phyloP scores from a whole-genome alignment of 257 asterid species.

The Cruciata laevipes region DNA sequence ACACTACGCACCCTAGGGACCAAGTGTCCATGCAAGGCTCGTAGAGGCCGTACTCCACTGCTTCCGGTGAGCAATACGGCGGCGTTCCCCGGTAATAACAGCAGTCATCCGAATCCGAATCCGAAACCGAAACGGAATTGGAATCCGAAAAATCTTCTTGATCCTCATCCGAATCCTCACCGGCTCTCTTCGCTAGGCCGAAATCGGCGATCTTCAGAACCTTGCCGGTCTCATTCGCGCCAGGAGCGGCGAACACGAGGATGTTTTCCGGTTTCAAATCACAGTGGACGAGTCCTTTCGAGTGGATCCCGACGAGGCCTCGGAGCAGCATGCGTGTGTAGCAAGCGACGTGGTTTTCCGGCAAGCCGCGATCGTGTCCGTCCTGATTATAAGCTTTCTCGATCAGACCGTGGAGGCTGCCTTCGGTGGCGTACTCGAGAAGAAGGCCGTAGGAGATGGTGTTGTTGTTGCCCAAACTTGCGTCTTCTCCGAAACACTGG shows the following conservation, averaged over 20 bases:
- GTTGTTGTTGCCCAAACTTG: neutral
- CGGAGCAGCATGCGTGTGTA: conserved; percentile 1
- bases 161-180: neutral
- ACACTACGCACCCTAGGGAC: neutral
- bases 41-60: neutral
- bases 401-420: conserved; percentile 4
- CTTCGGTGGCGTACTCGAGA: conserved; percentile 10
- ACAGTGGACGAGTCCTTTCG: neutral
- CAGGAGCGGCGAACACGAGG: neutral
- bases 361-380: neutral
- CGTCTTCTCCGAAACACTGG: conserved; percentile 1
- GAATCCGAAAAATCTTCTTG: neutral
- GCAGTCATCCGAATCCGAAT: neutral
- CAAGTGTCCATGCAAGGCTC: neutral
- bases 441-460: neutral
- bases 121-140: neutral
- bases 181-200: neutral
- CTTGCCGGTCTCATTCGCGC: neutral
- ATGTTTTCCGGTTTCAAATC: conserved; percentile 3
- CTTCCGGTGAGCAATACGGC: neutral
- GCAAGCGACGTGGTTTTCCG: conserved; percentile 6
- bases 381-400: neutral
- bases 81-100: neutral
- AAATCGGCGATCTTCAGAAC: neutral
- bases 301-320: conserved; percentile 3